A percentile compares a stretch with the other conserved stretches of the same genome.
phyloP scores from a whole-genome alignment of 2,329 filamentous ascomycete species.

The Fusarium siculi region DNA sequence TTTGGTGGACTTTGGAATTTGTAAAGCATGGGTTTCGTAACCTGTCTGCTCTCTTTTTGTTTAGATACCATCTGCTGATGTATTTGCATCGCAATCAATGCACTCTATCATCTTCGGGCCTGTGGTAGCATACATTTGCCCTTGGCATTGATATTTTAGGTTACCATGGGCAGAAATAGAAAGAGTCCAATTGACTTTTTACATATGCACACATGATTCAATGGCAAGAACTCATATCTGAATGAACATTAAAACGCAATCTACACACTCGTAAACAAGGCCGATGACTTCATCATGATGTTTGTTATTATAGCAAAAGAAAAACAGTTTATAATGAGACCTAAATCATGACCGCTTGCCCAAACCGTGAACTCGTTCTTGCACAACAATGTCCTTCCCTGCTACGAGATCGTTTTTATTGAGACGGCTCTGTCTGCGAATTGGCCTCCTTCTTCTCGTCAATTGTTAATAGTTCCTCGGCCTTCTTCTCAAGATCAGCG shows the following conservation, averaged over 20 bases:
- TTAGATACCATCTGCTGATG: constrained; percentile 43
- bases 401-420: constrained; percentile 26
- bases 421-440: constrained; percentile 2
- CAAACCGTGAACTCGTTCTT: constrained; percentile 38
- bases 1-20: constrained; percentile 37
- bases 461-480: constrained; percentile 18
- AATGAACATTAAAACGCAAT: not conserved
- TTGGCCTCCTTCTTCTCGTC: constrained; percentile 34
- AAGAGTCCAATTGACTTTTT: not conserved
- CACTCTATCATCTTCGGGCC: constrained; percentile 9
- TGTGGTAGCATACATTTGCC: not conserved
- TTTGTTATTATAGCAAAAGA: constrained; percentile 17
- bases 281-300: not conserved
- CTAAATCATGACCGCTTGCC: constrained; percentile 40
- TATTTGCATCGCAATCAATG: constrained; percentile 23
- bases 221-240: not conserved
- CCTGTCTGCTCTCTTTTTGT: constrained; percentile 37
- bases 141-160: not conserved
- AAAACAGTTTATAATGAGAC: constrained; percentile 27
- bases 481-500: constrained; percentile 37
- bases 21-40: constrained; percentile 16
- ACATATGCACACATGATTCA: not conserved
- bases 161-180: not conserved
- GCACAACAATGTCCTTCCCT: constrained; percentile 26
- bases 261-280: not conserved